These are phyloP conservation scores for Elsinoe batatas DNA, from an alignment of 2,329 filamentous ascomycete genomes.

Conservation along the genomic window DNA sequence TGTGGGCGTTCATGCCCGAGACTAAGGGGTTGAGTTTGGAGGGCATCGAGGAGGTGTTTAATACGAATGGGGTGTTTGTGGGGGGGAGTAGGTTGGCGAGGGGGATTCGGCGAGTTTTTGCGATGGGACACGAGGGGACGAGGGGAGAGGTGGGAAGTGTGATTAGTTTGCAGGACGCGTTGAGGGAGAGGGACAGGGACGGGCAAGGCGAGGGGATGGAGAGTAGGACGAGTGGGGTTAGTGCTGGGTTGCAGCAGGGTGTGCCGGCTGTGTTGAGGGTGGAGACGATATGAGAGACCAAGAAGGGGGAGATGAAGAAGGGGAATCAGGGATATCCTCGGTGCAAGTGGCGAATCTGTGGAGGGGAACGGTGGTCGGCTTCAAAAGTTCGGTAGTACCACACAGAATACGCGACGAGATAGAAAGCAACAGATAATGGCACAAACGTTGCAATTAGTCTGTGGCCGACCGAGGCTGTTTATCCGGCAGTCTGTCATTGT, in stretches of 20 bases:
- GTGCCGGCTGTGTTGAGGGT: neutral
- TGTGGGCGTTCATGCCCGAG: slow-evolving; percentile 8
- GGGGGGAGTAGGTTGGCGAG: neutral
- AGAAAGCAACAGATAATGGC: no score
- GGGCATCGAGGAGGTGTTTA: slow-evolving; percentile 9
- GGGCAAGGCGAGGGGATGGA: neutral
- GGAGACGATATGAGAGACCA: neutral
- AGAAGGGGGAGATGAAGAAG: neutral
- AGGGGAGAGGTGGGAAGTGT: neutral
- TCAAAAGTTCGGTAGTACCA: no score
- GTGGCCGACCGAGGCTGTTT: no score
- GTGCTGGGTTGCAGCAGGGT: neutral
- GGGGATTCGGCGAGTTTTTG: neutral
- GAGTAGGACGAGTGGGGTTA: neutral
- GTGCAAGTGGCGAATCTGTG: no score
- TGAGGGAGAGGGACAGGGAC: neutral
- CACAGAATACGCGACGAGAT: no score
- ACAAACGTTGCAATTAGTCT: no score
- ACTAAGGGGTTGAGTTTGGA: slow-evolving; percentile 7
- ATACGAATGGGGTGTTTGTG: neutral
- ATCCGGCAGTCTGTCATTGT: no score
- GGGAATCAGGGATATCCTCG: neutral
- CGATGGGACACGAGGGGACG: neutral
- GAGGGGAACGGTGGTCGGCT: no score
- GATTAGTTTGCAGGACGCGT: neutral